Percentiles rank a stretch among this genome's conserved stretches.
phyloP scores from a whole-genome alignment of 1,139 yeast genomes.

The Candida labiduridarum region DNA sequence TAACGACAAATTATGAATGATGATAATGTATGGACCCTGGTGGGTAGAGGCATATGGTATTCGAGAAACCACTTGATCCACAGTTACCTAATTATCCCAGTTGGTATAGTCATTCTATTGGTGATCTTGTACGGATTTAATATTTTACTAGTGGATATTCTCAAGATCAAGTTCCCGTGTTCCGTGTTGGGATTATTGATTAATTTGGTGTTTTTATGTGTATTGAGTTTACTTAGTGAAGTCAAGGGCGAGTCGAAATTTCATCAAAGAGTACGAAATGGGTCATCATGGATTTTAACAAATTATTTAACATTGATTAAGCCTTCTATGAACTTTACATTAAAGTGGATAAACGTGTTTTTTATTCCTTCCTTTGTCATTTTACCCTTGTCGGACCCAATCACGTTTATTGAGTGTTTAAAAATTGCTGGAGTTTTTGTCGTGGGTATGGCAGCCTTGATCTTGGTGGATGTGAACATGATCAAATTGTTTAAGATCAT shows the following conservation, averaged over 20 bases:
- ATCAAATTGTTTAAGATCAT: slow-evolving; percentile 32
- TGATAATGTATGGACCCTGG: slow-evolving; percentile 4
- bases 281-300: slow-evolving; percentile 35
- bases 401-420: slow-evolving; percentile 67
- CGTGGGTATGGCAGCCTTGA: slow-evolving; percentile 59
- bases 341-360: slow-evolving; percentile 77
- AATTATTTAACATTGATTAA: slow-evolving; percentile 51
- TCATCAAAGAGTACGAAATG: slow-evolving; percentile 27
- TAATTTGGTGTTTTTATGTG: slow-evolving; percentile 52
- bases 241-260: slow-evolving; percentile 9
- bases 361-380: slow-evolving; percentile 78
- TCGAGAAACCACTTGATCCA: slow-evolving; percentile 33
- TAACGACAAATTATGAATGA: neutral
- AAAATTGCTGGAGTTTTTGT: slow-evolving; percentile 75
- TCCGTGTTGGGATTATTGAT: slow-evolving; percentile 77
- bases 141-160: slow-evolving; percentile 46
- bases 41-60: slow-evolving; percentile 28
- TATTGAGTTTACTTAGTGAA: slow-evolving; percentile 27
- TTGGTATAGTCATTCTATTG: slow-evolving; percentile 36
- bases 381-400: slow-evolving; percentile 65
- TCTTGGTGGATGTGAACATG: slow-evolving; percentile 46
- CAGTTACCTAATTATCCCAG: slow-evolving; percentile 39
- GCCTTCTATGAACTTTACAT: slow-evolving; percentile 67
- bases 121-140: slow-evolving; percentile 65
- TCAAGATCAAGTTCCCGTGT: slow-evolving; percentile 66